Base-by-base conservation (phyloP, 1,284 basidiomycete genomes). In the Exobasidium rhododendri region DNA sequence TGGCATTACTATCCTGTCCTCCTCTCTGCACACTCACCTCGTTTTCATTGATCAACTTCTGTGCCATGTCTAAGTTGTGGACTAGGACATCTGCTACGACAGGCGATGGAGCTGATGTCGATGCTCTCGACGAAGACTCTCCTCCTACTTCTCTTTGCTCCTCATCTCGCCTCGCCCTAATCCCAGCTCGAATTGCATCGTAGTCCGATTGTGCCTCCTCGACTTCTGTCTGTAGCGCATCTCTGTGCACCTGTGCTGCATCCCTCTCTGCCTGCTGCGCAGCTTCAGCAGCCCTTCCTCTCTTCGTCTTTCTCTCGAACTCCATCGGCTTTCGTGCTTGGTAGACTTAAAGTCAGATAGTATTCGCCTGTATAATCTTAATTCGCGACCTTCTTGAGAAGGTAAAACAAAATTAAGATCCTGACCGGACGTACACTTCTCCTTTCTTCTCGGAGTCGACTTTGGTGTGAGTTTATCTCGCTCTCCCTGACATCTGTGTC, bases 271-370 rank as follows among this genome's bases (percentile, higher is more conserved):
- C 53, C 61, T 60, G 17, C 56, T 54, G 10, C 44, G 51, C 6
- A 24, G 56, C 47, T 32, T 17, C 58, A 13, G 17, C 17, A 20
- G 24, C 47, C 28, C 55, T 51, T 17, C 49, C 47, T 40, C 28
- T 20, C 58, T 59, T 54, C 13, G 30, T 26, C 52, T n/a, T n/a
- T 40, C 35, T 31, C 50, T 53, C 30, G 17, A 55, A 55, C 28
- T 55, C 52, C 52, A 55, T 55, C 22, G 10, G 17, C 35, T 40
- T 10, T 40, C n/a, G n/a, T n/a, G n/a, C n/a, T n/a, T n/a, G n/a
- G n/a, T n/a, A n/a, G n/a, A n/a, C n/a, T n/a, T n/a, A n/a, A n/a
- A n/a, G n/a, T n/a, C n/a, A n/a, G n/a, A n/a, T n/a, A n/a, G n/a
- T n/a, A n/a, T n/a, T n/a, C n/a, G n/a, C n/a, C n/a, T n/a, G n/a